Conservation (phyloP, 192 early-diverging fungal species). For the Podila epigama region DNA sequence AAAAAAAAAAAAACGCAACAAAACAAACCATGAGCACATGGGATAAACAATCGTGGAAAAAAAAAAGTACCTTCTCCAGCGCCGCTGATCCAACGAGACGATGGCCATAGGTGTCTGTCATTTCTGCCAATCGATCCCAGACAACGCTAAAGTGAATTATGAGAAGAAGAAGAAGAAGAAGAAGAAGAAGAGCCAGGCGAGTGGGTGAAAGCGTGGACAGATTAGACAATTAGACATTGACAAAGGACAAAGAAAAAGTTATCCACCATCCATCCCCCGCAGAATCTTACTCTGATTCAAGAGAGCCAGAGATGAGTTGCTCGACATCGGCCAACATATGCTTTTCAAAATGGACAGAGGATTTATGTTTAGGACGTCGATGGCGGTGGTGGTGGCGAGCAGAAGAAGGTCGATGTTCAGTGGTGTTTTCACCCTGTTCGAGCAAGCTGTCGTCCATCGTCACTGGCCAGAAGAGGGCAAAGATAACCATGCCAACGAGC, state of each 20-base stretch:
- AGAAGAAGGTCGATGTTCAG: not conserved
- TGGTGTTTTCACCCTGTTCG: not conserved
- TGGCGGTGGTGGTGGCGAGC: not conserved
- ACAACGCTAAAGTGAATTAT: conserved; percentile 2
- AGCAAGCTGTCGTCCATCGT: not conserved
- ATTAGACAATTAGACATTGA: not conserved
- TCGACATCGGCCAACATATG: conserved; percentile 25
- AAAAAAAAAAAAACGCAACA: not conserved
- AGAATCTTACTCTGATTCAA: conserved; percentile 29
- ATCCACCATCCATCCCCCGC: too few species aligned
- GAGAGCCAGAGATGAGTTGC: conserved; percentile 15
- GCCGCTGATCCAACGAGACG: conserved; percentile 58
- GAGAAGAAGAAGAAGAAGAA: not conserved
- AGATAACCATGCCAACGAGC: not conserved
- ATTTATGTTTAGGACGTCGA: not conserved
- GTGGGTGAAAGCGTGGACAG: not conserved
- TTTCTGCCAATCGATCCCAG: conserved; percentile 67
- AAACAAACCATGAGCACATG: too few species aligned
- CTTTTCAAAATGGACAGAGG: conserved; percentile 6
- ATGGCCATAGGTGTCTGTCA: conserved; percentile 65
- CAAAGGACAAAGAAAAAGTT: not conserved
- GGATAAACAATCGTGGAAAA: too few species aligned
- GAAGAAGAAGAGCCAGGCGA: not conserved
- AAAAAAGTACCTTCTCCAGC: conserved; percentile 48
- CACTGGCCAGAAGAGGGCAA: not conserved